These are phyloP conservation scores for Malus fusca DNA, from an alignment of 306 rosid species.

Conservation along the genomic window DNA sequence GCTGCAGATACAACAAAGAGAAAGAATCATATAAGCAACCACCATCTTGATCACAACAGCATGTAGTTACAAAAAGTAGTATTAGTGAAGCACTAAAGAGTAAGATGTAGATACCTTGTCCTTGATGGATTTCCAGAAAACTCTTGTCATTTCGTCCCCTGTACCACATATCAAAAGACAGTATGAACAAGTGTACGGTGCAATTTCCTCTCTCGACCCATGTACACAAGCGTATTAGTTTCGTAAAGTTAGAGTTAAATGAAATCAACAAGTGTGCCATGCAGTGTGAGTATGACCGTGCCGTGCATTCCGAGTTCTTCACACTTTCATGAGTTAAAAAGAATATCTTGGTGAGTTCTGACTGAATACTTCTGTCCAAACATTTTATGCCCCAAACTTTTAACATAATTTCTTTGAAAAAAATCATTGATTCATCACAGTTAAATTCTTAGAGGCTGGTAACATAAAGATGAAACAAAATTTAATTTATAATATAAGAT, in stretches of 20 bases:
- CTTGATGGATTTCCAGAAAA: constrained; percentile 90
- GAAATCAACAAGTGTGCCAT: not conserved
- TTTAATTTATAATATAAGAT: not conserved
- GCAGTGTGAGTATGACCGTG: not conserved
- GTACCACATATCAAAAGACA: constrained; percentile 23
- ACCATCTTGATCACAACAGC: not conserved
- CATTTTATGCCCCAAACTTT: not conserved
- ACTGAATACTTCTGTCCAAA: not conserved
- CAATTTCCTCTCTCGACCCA: not conserved
- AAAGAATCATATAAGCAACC: not conserved
- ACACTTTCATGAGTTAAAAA: not conserved
- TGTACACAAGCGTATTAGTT: not conserved
- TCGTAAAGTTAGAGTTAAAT: not conserved
- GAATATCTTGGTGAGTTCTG: not conserved
- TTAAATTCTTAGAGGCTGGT: not conserved
- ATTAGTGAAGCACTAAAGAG: not conserved
- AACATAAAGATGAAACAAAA: not conserved
- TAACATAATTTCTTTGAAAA: not conserved
- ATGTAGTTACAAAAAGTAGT: not conserved
- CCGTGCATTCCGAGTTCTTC: not conserved
- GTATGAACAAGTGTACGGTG: not conserved
- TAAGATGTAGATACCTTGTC: constrained; percentile 55
- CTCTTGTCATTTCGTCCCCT: constrained; percentile 98
- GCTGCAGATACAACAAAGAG: constrained; percentile 40
- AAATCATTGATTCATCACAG: not conserved